Percentiles rank a stretch among this genome's conserved stretches.
Evolutionary conservation across 1,284 basidiomycete species (phyloP).

Genomic region (Pseudozyma sp.): DNA sequence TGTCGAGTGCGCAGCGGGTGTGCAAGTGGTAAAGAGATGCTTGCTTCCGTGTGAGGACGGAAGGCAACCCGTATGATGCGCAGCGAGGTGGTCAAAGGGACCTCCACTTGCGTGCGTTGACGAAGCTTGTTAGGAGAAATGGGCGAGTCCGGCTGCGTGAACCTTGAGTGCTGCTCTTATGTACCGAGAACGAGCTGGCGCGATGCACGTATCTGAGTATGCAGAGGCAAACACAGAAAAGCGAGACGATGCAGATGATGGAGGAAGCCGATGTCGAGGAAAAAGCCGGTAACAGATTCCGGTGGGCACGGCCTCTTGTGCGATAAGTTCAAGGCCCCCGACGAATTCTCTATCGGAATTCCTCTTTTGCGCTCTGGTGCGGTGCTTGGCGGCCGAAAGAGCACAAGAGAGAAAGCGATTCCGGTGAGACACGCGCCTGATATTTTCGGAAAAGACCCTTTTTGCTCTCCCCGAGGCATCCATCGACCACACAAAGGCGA

Average conservation of each 20-base stretch:
- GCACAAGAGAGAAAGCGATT: background rate
- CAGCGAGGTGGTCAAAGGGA: conserved; percentile 3
- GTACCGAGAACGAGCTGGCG: background rate
- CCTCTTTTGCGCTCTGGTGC: background rate
- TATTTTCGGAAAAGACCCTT: too few species aligned
- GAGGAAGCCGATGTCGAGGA: background rate
- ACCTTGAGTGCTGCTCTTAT: conserved; percentile 7
- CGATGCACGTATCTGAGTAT: background rate
- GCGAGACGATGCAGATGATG: background rate
- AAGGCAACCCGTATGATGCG: background rate
- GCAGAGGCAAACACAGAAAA: background rate
- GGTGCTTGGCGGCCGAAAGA: conserved; percentile 5
- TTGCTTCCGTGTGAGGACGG: background rate
- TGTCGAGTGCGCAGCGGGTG: background rate
- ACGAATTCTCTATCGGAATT: too few species aligned
- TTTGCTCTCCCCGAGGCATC: too few species aligned
- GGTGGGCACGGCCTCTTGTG: background rate
- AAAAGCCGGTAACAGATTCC: background rate
- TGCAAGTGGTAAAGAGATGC: background rate
- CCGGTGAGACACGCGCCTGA: too few species aligned
- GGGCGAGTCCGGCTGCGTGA: background rate
- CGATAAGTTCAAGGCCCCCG: background rate
- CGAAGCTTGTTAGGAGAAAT: background rate
- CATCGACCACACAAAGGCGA: too few species aligned
- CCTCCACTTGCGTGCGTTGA: conserved; percentile 5